These are phyloP conservation scores for Solanum corneliomulleri DNA, from an alignment of 257 asterid species.

Conservation along the genomic window DNA sequence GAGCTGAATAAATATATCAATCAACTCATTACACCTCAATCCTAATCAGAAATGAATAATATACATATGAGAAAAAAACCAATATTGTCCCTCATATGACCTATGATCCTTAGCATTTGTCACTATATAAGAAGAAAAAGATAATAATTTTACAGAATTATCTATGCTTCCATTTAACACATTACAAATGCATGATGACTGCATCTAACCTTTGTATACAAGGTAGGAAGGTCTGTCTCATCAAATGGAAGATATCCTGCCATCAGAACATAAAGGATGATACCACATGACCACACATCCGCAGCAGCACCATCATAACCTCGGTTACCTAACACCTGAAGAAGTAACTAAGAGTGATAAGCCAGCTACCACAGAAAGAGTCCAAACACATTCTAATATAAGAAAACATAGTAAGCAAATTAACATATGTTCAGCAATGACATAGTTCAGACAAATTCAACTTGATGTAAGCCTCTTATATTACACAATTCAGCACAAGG, in stretches of 20 bases:
- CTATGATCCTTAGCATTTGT: not conserved
- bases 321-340: constrained; percentile 59
- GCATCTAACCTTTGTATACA: constrained; percentile 56
- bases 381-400: not conserved
- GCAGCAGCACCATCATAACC: constrained; percentile 99
- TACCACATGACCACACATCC: constrained; percentile 97
- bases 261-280: constrained; percentile 76
- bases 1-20: not conserved
- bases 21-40: not conserved
- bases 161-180: not conserved
- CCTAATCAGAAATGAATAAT: not conserved
- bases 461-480: not conserved
- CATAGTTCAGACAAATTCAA: not conserved
- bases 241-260: constrained; percentile 89
- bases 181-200: not conserved
- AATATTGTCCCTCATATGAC: not conserved
- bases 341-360: not conserved
- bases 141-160: not conserved
- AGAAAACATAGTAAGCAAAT: not conserved
- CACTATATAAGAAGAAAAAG: not conserved
- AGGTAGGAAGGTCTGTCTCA: constrained; percentile 56
- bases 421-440: not conserved
- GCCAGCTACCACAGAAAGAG: not conserved
- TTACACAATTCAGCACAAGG: not conserved
- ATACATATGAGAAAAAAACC: not conserved